phyloP scores from a whole-genome alignment of 139 green algal genomes.

The Ulvella scutata region DNA sequence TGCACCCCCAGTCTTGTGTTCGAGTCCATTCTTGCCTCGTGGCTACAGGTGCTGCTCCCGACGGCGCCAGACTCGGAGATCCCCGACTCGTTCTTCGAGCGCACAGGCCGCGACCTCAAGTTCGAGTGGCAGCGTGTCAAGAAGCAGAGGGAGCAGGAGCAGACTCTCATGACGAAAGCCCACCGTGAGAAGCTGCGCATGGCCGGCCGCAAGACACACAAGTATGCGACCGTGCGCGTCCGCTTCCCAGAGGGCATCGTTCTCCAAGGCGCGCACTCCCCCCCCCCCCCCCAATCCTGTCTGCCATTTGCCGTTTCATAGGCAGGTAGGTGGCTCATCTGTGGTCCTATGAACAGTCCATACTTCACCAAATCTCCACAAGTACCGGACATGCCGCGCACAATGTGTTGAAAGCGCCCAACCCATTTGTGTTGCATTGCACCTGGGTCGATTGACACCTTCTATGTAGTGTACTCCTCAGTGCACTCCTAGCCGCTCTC shows the following conservation, averaged over 20 bases:
- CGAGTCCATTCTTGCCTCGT: too few species aligned
- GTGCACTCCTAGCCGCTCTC: too few species aligned
- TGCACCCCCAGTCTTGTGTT: too few species aligned
- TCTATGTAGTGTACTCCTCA: too few species aligned
- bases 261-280: not conserved
- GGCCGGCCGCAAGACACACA: not conserved
- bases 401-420: too few species aligned
- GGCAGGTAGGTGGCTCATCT: too few species aligned
- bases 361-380: too few species aligned
- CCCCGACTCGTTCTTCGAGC: conserved; percentile 3
- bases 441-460: too few species aligned
- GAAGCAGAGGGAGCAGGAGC: not conserved
- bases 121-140: not conserved
- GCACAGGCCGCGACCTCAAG: not conserved
- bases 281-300: not conserved
- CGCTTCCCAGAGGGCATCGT: conserved; percentile 2
- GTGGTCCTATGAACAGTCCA: too few species aligned
- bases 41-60: not conserved
- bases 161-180: not conserved
- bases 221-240: not conserved
- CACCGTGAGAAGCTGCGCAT: not conserved
- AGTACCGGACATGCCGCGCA: too few species aligned
- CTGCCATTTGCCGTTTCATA: too few species aligned
- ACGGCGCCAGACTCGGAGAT: not conserved
- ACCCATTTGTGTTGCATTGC: too few species aligned